These are phyloP conservation scores for Penicillium freii DNA, from an alignment of 2,329 filamentous ascomycete species.

Conservation along the genomic window DNA sequence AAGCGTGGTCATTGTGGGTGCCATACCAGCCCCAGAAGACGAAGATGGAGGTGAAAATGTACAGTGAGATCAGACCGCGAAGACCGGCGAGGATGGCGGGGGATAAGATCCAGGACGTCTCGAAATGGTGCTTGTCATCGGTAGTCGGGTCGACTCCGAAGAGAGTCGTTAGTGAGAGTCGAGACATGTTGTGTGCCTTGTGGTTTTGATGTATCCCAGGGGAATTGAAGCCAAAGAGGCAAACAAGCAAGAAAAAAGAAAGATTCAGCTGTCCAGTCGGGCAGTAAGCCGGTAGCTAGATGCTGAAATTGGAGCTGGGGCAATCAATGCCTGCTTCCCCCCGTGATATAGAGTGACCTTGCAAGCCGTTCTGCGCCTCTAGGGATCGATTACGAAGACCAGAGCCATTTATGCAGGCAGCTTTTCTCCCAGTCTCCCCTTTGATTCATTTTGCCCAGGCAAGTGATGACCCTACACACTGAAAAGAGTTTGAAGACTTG, in stretches of 20 bases:
- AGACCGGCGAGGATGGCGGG: slow-evolving; percentile 61
- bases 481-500: background rate
- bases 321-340: background rate
- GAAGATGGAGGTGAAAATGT: slow-evolving; percentile 68
- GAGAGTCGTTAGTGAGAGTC: slow-evolving; percentile 21
- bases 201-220: background rate
- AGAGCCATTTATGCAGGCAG: background rate
- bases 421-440: background rate
- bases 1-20: slow-evolving; percentile 49
- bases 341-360: background rate
- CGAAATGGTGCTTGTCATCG: slow-evolving; percentile 61
- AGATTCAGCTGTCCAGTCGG: background rate
- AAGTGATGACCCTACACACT: background rate
- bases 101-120: slow-evolving; percentile 77
- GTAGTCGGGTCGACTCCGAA: slow-evolving; percentile 38
- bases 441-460: background rate
- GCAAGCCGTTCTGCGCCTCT: background rate
- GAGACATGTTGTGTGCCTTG: slow-evolving; percentile 16
- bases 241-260: background rate
- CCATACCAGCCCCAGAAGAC: slow-evolving; percentile 67
- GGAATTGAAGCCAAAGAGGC: background rate
- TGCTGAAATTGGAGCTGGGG: background rate
- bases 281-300: background rate
- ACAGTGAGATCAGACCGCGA: slow-evolving; percentile 52
- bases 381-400: background rate